A percentile compares a stretch with the other conserved stretches of the same genome.
These are phyloP conservation scores for Globisporangium cederbergense DNA, from an alignment of 352 stramenopile species.

Conservation along the genomic window DNA sequence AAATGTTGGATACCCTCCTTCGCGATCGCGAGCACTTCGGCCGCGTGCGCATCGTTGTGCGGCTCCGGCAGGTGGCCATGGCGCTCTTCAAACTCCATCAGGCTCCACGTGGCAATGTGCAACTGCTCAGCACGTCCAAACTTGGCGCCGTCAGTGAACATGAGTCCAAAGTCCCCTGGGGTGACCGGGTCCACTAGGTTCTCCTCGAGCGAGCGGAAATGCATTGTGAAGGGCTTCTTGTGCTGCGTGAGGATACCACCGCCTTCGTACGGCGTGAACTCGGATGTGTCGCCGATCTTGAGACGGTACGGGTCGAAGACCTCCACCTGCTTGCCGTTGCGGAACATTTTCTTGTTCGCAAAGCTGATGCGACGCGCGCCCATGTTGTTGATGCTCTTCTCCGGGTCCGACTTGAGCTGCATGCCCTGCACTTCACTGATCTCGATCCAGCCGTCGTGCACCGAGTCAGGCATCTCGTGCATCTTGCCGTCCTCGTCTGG, in stretches of 20 bases:
- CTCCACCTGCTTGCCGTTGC: conserved; percentile 82
- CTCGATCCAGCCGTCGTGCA: conserved; percentile 82
- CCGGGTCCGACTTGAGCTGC: conserved; percentile 49
- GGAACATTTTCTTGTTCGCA: conserved; percentile 83
- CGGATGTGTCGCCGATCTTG: conserved; percentile 79
- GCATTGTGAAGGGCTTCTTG: conserved; percentile 78
- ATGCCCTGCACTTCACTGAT: conserved; percentile 85
- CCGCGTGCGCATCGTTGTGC: conserved; percentile 58
- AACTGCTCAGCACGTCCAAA: conserved; percentile 84
- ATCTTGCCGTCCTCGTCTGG: conserved; percentile 86
- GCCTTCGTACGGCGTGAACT: conserved; percentile 77
- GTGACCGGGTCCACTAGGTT: conserved; percentile 61
- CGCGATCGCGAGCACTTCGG: conserved; percentile 66
- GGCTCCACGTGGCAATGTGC: conserved; percentile 70
- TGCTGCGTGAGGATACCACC: conserved; percentile 79
- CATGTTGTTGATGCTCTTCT: conserved; percentile 75
- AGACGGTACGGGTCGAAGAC: conserved; percentile 83
- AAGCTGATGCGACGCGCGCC: conserved; percentile 74
- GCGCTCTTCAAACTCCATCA: conserved; percentile 76
- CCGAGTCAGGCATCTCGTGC: conserved; percentile 85
- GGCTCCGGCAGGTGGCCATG: conserved; percentile 59
- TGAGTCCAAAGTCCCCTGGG: conserved; percentile 71
- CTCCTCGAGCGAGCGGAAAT: conserved; percentile 75
- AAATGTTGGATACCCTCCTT: conserved; percentile 64
- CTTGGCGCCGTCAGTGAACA: conserved; percentile 86